Conservation (phyloP, 306 rosid genomes). For the Begonia fuchsioides region DNA sequence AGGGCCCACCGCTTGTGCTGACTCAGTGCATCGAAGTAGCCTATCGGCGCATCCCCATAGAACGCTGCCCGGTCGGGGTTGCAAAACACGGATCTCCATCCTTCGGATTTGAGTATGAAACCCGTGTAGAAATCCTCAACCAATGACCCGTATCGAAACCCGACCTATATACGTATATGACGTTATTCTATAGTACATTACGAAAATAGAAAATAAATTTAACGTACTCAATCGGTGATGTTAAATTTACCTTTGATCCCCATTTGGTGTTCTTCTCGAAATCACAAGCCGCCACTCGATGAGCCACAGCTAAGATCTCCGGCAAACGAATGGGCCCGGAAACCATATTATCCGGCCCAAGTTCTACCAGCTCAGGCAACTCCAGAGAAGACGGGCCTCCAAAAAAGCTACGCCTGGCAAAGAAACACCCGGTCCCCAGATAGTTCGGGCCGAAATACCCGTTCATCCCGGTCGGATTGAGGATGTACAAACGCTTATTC, state of each 20-base stretch:
- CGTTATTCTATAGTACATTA: too few species aligned
- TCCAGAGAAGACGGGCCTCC: conserved; percentile 18
- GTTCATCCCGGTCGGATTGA: conserved; percentile 17
- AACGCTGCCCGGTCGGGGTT: conserved; percentile 25
- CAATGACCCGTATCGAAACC: conserved; percentile 28
- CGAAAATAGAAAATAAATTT: too few species aligned
- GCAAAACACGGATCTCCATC: conserved; percentile 25
- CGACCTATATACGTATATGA: conserved; percentile 11
- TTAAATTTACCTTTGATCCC: conserved; percentile 27
- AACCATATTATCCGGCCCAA: conserved; percentile 12
- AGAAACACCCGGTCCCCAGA: conserved; percentile 24
- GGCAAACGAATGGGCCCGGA: conserved; percentile 9
- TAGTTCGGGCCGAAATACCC: conserved; percentile 18
- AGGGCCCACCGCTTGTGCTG: conserved; percentile 25
- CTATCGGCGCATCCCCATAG: conserved; percentile 23
- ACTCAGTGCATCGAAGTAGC: conserved; percentile 13
- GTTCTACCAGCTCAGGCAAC: conserved; percentile 7
- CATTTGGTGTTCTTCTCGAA: conserved; percentile 20
- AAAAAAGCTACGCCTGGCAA: conserved; percentile 15
- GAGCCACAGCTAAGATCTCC: conserved; percentile 12
- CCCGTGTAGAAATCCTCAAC: conserved; percentile 24
- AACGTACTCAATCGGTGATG: too few species aligned
- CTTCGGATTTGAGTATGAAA: conserved; percentile 14
- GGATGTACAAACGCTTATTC: background rate
- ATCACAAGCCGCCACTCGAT: conserved; percentile 16